These are phyloP conservation scores for Ceratocystis cacaofunesta DNA, from an alignment of 2,329 filamentous ascomycete genomes.

Conservation along the genomic window DNA sequence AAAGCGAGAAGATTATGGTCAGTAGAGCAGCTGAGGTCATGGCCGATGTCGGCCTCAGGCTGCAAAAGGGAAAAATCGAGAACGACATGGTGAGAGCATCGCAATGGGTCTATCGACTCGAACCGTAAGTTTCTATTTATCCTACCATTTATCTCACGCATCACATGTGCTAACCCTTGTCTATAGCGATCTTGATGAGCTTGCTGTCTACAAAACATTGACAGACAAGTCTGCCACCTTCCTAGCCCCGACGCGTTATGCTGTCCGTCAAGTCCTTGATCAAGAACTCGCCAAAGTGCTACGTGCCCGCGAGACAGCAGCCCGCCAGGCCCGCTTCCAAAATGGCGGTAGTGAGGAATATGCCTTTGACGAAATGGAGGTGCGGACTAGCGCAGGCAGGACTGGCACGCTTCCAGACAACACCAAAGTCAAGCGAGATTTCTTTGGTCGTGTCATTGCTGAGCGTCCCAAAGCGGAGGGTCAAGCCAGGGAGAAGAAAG, in stretches of 20 bases:
- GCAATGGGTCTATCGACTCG: slow-evolving; percentile 83
- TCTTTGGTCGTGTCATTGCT: slow-evolving; percentile 64
- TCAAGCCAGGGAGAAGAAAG: slow-evolving; percentile 24
- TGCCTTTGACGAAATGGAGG: slow-evolving; percentile 24
- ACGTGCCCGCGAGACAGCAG: slow-evolving; percentile 47
- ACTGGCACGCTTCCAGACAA: slow-evolving; percentile 21
- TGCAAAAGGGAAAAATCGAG: slow-evolving; percentile 71
- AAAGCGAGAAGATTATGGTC: slow-evolving; percentile 69
- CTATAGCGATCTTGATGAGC: slow-evolving; percentile 53
- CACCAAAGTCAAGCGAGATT: slow-evolving; percentile 52
- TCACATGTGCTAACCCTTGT: slow-evolving; percentile 16
- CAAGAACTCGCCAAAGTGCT: slow-evolving; percentile 72
- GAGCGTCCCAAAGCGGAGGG: slow-evolving; percentile 24
- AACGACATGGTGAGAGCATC: slow-evolving; percentile 46
- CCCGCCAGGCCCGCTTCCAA: slow-evolving; percentile 49
- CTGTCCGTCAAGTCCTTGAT: slow-evolving; percentile 82
- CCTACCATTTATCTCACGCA: background rate
- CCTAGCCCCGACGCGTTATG: slow-evolving; percentile 68
- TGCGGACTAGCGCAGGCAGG: background rate
- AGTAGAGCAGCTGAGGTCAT: slow-evolving; percentile 66
- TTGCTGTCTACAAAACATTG: slow-evolving; percentile 60
- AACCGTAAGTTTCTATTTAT: slow-evolving; percentile 50
- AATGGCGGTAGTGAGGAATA: slow-evolving; percentile 35
- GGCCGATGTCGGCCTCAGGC: slow-evolving; percentile 63
- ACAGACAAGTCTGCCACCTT: slow-evolving; percentile 38